Base-by-base conservation (phyloP, 2,329 filamentous ascomycete genomes). In the Pestalotiopsis sp. region DNA sequence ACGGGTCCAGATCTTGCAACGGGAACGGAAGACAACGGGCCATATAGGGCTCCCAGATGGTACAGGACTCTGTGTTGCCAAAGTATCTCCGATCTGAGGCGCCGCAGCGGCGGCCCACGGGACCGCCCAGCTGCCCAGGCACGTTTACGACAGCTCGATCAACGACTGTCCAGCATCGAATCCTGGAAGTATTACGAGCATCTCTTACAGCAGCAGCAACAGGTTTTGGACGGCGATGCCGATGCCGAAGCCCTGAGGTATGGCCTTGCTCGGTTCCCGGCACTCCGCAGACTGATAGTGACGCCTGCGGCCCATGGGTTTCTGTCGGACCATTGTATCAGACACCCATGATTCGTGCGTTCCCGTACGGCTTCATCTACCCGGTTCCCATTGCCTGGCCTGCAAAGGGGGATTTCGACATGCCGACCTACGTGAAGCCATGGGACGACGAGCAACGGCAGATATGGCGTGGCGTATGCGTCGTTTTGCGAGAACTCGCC, bases 271-370 rank as follows among this genome's bases (percentile, higher is more conserved):
- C 41, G 56, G 3, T 27, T 23, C 56, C 56, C n/a, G 6, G 45
- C 52, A 3, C 64, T 56, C 49, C 25, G 45, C 12, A 58, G 25
- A 13, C n/a, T 66, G 17, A 66, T 17, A 31, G 38, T 66, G 3
- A 41, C 64, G 11, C 56, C 64, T n/a, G 23, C 56, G 20, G 64
- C 52, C 1, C 64, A 66, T 27, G 64, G 64, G 36, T 56, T 59
- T 17, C 36, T 60, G 13, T 59, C 20, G 31, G 20, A 60, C 3
- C 64, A 31, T 38, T 66, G 4, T 66, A 60, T 38, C 7, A 60
- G 38, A 66, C 64, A 3, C 52, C 64, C 1, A 66, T 66, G 64
- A 60, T 66, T 38, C 64, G 56, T 38, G 36, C 13, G 2, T 66
- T 66, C 14, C 64, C 49, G 0, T 11, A 25, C 9, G 64, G 64